phyloP scores from a whole-genome alignment of 495 filamentous ascomycete genomes.

The Aspergillus nanangensis region DNA sequence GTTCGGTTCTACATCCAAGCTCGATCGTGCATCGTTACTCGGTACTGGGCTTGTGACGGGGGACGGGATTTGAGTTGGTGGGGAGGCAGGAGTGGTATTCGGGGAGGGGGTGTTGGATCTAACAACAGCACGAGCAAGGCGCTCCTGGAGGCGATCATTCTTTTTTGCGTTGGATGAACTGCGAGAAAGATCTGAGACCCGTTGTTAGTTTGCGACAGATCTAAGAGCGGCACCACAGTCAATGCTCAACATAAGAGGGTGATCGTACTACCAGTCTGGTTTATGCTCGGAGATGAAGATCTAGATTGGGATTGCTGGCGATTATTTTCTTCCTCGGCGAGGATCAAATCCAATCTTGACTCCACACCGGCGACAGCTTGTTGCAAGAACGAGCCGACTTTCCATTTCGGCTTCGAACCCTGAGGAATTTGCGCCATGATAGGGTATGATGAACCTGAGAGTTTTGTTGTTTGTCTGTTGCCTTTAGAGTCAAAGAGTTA shows the following conservation, averaged over 20 bases:
- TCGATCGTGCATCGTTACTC: constrained; percentile 32
- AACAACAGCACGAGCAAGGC: constrained; percentile 66
- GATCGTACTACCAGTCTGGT: constrained; percentile 19
- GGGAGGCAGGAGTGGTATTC: constrained; percentile 26
- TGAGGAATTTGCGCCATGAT: constrained; percentile 38
- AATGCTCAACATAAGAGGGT: no score
- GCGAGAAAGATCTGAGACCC: constrained; percentile 42
- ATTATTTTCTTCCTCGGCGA: constrained; percentile 73
- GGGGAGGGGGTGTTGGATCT: constrained; percentile 35
- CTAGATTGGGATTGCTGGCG: constrained; percentile 22
- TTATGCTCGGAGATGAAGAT: constrained; percentile 17
- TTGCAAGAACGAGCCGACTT: constrained; percentile 72
- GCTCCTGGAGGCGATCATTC: constrained; percentile 81
- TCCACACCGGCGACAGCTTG: constrained; percentile 93
- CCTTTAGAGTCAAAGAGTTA: not conserved
- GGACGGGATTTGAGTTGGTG: constrained; percentile 27
- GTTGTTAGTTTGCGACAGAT: constrained; percentile 14
- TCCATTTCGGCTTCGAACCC: constrained; percentile 37
- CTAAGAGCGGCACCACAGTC: no score
- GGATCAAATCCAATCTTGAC: constrained; percentile 84
- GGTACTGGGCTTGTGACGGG: constrained; percentile 32
- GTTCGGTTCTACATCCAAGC: constrained; percentile 33
- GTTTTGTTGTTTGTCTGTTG: not conserved
- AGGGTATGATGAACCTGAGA: not conserved
- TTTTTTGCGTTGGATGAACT: constrained; percentile 47